phyloP scores from a whole-genome alignment of 805 yeast species.

The Zygosaccharomyces gambellarensis region DNA sequence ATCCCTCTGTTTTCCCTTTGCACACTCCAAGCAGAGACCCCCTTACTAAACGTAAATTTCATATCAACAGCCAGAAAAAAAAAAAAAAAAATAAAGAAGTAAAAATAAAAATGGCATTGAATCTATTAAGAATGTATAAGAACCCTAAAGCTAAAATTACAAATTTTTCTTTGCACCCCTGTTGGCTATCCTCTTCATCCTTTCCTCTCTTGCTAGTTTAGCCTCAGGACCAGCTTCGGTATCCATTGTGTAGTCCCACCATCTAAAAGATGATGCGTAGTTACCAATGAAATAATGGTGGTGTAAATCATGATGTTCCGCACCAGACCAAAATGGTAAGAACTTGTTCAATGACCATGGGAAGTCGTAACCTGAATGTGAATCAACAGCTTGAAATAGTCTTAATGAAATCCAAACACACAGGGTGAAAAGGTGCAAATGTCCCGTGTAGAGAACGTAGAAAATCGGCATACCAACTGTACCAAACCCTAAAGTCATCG shows the following conservation, averaged over 20 bases:
- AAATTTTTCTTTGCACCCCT: constrained; percentile 30
- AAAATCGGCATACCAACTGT: constrained; percentile 88
- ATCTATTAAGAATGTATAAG: constrained; percentile 2
- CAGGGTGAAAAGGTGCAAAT: constrained; percentile 77
- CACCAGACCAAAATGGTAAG: constrained; percentile 93
- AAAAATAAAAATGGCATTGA: neutral
- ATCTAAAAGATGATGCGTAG: constrained; percentile 85
- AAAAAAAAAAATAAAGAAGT: neutral
- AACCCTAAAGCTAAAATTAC: neutral
- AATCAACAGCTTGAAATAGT: constrained; percentile 88
- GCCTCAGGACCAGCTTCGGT: constrained; percentile 81
- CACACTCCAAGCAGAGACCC: neutral
- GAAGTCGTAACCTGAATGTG: constrained; percentile 94
- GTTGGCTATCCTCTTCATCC: constrained; percentile 49
- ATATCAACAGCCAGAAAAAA: neutral
- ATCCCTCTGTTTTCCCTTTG: no score
- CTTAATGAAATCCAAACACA: constrained; percentile 79
- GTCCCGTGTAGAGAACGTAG: constrained; percentile 63
- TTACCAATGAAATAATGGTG: constrained; percentile 90
- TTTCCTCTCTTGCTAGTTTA: constrained; percentile 58
- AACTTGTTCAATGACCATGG: constrained; percentile 88
- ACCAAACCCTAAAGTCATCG: constrained; percentile 80
- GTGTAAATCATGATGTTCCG: constrained; percentile 93
- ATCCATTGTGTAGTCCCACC: constrained; percentile 81
- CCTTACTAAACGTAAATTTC: neutral